A percentile compares a stretch with the other conserved stretches of the same genome.
phyloP scores from a whole-genome alignment of 371 early-diverging fungal species.

The Mucor saturninus region DNA sequence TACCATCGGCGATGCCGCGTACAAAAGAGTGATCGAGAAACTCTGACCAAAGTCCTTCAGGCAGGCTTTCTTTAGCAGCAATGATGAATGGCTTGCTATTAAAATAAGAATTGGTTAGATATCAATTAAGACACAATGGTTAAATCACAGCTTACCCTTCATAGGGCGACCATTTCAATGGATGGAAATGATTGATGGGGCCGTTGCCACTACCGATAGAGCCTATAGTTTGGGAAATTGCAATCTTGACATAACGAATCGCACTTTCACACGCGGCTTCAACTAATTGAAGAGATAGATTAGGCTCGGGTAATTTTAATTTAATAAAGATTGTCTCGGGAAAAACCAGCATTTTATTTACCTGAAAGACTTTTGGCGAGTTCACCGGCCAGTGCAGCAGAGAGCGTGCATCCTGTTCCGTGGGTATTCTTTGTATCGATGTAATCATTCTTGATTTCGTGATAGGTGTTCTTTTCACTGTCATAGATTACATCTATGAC shows the following conservation, averaged over 20 bases:
- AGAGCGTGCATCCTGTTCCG: conserved; percentile 88
- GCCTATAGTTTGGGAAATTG: conserved; percentile 54
- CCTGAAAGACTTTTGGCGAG: conserved; percentile 65
- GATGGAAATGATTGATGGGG: conserved; percentile 77
- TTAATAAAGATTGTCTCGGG: too few species aligned
- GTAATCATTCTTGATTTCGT: conserved; percentile 59
- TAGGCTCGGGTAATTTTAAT: background rate
- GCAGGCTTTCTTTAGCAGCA: conserved; percentile 44
- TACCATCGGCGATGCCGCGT: conserved; percentile 73
- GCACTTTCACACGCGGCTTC: conserved; percentile 50
- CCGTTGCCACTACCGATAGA: conserved; percentile 73
- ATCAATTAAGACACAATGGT: background rate
- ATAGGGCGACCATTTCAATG: conserved; percentile 52
- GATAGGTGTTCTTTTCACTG: conserved; percentile 30
- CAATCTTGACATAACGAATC: conserved; percentile 61
- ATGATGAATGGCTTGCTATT: conserved; percentile 56
- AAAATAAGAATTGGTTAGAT: background rate
- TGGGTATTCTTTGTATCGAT: conserved; percentile 75
- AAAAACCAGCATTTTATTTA: conserved; percentile 14
- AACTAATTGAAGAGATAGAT: conserved; percentile 32
- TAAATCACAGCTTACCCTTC: conserved; percentile 38
- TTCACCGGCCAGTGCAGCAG: conserved; percentile 78
- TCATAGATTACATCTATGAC: conserved; percentile 75
- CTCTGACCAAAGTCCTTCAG: conserved; percentile 63
- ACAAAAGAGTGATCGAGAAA: conserved; percentile 82